Evolutionary conservation across 805 yeast species (phyloP), one percentile per base, ranked within the genome.

Genomic region (Nakazawaea sp.): DNA sequence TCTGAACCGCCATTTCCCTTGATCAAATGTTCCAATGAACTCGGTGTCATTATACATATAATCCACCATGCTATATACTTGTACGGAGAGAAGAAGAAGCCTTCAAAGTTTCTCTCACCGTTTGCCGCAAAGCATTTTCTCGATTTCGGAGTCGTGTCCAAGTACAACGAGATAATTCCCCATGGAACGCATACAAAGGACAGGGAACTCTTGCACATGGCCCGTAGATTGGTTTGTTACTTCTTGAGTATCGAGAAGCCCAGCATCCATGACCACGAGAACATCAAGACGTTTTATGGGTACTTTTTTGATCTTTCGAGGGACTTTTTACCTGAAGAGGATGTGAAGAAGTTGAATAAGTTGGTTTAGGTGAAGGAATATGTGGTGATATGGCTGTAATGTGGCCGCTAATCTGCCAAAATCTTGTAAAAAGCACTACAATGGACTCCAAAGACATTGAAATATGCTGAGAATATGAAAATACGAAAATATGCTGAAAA

Each of bases 11-110:
- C 43, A 8, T 45, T 45, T 32, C 38, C 43, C 16, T 24, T 23
- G 30, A 36, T 45, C 18, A 33, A 32, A n/a, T 45, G 43, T 23
- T 16, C 37, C 21, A 37, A 31, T 30, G 37, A 37, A 13, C 30
- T 33, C 19, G 41, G 41, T 9, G 21, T 38, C 5, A 24, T 45
- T 13, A 32, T 45, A 4, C 44, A 43, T 19, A 38, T 43, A 10
- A 23, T 45, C 5, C 48, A 45, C 30, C 48, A 45, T 27, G 29
- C 33, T 9, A 38, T 39, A 4, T 45, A 43, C 29, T 27, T 45
- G 25, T 27, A 35, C 27, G 30, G 38, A 15, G 48, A 40, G 23
- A 30, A 27, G 32, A 29, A 38, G 5, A 18, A 12, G 24, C 24
- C 23, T 4, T 8, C 18, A 12, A n/a, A 8, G 5, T 18, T 10